Conservation (phyloP, 805 yeast species). For the Ogataea thermomethanolica region DNA sequence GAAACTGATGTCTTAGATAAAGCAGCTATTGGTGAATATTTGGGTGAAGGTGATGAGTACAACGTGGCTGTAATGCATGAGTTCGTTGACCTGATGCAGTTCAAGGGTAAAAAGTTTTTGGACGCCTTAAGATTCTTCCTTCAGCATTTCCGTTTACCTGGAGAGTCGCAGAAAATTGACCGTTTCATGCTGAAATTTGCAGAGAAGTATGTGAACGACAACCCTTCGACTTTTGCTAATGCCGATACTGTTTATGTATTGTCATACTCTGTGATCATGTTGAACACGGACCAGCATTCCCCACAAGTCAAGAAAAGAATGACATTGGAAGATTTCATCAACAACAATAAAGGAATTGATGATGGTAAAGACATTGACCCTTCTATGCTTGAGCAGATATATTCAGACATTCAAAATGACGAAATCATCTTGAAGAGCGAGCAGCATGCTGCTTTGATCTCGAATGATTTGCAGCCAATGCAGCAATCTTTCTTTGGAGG, state of each 20-base stretch:
- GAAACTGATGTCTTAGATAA: slow-evolving; percentile 73
- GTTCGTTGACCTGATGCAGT: slow-evolving; percentile 86
- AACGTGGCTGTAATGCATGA: slow-evolving; percentile 87
- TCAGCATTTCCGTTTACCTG: slow-evolving; percentile 91
- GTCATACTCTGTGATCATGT: slow-evolving; percentile 87
- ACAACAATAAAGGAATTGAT: slow-evolving; percentile 88
- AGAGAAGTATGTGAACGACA: slow-evolving; percentile 82
- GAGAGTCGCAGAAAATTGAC: slow-evolving; percentile 97
- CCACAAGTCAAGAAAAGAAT: slow-evolving; percentile 80
- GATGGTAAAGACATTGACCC: slow-evolving; percentile 82
- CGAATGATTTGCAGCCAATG: slow-evolving; percentile 48
- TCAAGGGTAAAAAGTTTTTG: slow-evolving; percentile 63
- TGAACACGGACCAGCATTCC: slow-evolving; percentile 93
- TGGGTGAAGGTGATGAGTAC: slow-evolving; percentile 83
- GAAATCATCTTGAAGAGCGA: slow-evolving; percentile 92
- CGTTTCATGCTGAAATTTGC: slow-evolving; percentile 97
- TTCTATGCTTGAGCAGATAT: slow-evolving; percentile 66
- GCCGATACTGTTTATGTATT: slow-evolving; percentile 93
- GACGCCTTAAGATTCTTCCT: slow-evolving; percentile 82
- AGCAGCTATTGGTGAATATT: slow-evolving; percentile 80
- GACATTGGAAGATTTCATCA: slow-evolving; percentile 83
- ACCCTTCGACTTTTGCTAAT: slow-evolving; percentile 81
- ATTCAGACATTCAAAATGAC: slow-evolving; percentile 70
- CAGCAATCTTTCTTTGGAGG: slow-evolving; percentile 56
- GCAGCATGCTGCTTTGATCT: slow-evolving; percentile 84